These are phyloP conservation scores for Eucalyptus microcorys DNA, from an alignment of 345 rosid genomes.

Conservation along the genomic window DNA sequence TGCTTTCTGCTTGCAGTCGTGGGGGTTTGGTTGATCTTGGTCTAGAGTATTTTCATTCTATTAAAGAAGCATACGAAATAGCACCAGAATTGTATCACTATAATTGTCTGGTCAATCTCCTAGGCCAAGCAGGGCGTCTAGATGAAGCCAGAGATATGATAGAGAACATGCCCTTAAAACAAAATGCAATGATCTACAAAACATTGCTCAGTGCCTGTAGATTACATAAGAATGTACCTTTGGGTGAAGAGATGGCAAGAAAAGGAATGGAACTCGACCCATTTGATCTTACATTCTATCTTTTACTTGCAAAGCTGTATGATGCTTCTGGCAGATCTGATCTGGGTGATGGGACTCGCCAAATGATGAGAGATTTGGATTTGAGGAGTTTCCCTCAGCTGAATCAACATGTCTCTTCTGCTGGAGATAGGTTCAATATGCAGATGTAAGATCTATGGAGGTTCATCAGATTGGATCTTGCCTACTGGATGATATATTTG, in stretches of 20 bases:
- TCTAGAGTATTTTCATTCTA: constrained; percentile 36
- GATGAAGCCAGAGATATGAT: constrained; percentile 36
- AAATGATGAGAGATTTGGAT: constrained; percentile 13
- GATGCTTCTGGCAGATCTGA: constrained; percentile 25
- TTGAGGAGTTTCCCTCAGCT: constrained; percentile 2
- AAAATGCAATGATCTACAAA: constrained; percentile 39
- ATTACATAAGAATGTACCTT: constrained; percentile 27
- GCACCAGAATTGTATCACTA: constrained; percentile 44
- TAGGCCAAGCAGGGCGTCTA: constrained; percentile 49
- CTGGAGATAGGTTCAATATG: neutral
- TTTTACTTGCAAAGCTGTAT: constrained; percentile 40
- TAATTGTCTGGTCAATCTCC: constrained; percentile 33
- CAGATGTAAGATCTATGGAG: neutral
- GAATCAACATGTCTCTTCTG: constrained; percentile 10
- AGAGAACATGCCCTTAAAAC: constrained; percentile 34
- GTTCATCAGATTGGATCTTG: neutral
- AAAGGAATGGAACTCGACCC: constrained; percentile 42
- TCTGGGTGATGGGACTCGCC: constrained; percentile 23
- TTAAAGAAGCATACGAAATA: constrained; percentile 17
- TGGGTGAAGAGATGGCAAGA: constrained; percentile 64
- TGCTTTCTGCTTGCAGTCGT: constrained; percentile 43
- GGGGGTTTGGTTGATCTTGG: constrained; percentile 43
- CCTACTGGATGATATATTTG: neutral
- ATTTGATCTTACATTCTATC: constrained; percentile 33
- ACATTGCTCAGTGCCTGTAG: constrained; percentile 43